Evolutionary conservation across 345 rosid genomes (phyloP).

Genomic region (Iberis pinnata): DNA sequence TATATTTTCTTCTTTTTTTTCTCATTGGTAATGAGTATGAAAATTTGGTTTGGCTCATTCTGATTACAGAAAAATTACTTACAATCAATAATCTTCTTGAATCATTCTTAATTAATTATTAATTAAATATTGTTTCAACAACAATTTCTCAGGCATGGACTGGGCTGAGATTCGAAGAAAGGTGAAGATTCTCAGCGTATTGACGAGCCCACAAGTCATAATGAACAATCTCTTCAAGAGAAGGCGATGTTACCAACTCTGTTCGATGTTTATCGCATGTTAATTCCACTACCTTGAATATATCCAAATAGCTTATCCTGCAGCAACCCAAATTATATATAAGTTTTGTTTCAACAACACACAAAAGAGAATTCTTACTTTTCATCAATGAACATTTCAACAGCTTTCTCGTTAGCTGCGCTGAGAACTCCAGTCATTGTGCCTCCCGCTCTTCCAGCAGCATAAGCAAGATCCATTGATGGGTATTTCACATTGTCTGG

Average conservation of each 20-base stretch:
- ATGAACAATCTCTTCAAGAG: conserved; percentile 82
- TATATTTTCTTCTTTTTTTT: too few relatives aligned
- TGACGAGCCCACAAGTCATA: conserved; percentile 90
- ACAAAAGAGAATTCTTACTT: conserved; percentile 35
- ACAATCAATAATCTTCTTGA: too few relatives aligned
- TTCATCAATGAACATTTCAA: conserved; percentile 73
- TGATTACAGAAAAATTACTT: too few relatives aligned
- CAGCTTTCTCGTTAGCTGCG: conserved; percentile 90
- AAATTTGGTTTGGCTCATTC: too few relatives aligned
- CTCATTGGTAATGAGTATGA: too few relatives aligned
- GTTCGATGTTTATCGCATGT: conserved; percentile 67
- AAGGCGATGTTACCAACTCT: conserved; percentile 61
- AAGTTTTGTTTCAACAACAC: not conserved
- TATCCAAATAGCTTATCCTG: conserved; percentile 88
- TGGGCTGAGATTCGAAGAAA: conserved; percentile 41
- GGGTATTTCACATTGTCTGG: conserved; percentile 90
- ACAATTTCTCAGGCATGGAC: conserved; percentile 35
- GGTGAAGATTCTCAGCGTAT: conserved; percentile 50
- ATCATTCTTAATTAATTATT: too few relatives aligned
- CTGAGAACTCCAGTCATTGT: conserved; percentile 99
- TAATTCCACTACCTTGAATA: conserved; percentile 85
- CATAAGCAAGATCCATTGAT: conserved; percentile 88
- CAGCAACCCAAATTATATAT: not conserved
- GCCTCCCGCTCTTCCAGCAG: conserved; percentile 98
- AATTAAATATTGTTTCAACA: too few relatives aligned